These are phyloP conservation scores for Microcyclospora tardicrescens DNA, from an alignment of 2,329 filamentous ascomycete species.

Conservation along the genomic window DNA sequence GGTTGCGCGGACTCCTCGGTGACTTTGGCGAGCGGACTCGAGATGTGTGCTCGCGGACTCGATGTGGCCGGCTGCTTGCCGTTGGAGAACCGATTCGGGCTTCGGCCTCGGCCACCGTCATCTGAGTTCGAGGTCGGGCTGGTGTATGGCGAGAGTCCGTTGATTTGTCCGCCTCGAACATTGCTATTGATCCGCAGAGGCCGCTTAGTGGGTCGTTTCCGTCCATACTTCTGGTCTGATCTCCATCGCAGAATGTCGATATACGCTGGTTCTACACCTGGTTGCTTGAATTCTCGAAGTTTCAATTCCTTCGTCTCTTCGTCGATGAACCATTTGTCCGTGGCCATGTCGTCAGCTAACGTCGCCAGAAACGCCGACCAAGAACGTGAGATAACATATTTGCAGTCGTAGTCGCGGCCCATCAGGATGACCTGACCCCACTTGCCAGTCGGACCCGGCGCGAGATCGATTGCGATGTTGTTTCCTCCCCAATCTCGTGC, in stretches of 20 bases:
- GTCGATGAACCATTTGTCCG: conserved; percentile 81
- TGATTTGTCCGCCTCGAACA: conserved; percentile 36
- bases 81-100: conserved; percentile 52
- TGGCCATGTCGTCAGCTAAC: conserved; percentile 80
- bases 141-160: conserved; percentile 48
- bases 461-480: conserved; percentile 85
- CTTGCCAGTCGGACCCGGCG: conserved; percentile 74
- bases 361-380: conserved; percentile 80
- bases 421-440: conserved; percentile 98
- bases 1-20: conserved; percentile 48
- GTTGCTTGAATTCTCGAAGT: conserved; percentile 77
- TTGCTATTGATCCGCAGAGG: conserved; percentile 36
- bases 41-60: conserved; percentile 53
- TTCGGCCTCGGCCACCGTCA: conserved; percentile 53
- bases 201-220: conserved; percentile 37
- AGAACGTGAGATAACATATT: conserved; percentile 88
- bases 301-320: conserved; percentile 88
- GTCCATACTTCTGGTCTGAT: conserved; percentile 85
- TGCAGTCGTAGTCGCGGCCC: conserved; percentile 94
- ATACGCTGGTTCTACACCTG: conserved; percentile 82
- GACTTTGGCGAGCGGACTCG: conserved; percentile 61
- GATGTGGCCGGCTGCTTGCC: conserved; percentile 51
- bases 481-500: conserved; percentile 98
- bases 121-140: conserved; percentile 46
- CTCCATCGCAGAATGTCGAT: conserved; percentile 93